These are phyloP conservation scores for Nidula microcarpa DNA, from an alignment of 768 basidiomycete genomes.

Conservation along the genomic window DNA sequence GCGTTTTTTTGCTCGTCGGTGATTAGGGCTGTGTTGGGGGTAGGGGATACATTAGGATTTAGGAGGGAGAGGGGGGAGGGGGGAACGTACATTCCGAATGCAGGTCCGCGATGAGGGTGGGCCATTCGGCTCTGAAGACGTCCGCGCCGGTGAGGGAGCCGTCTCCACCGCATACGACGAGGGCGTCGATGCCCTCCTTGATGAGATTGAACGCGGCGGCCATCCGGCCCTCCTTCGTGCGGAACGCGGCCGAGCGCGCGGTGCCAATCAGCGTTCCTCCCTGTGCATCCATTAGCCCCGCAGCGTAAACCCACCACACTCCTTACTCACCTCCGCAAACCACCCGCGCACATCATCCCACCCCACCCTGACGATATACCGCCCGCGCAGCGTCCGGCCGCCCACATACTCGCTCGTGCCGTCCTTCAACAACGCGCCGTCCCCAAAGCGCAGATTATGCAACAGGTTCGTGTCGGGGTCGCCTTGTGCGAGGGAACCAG, in stretches of 20 bases:
- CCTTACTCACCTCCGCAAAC: slow-evolving; percentile 74
- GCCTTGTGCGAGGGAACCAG: slow-evolving; percentile 9
- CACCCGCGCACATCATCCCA: slow-evolving; percentile 98
- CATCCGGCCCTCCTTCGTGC: slow-evolving; percentile 85
- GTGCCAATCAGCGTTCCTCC: slow-evolving; percentile 97
- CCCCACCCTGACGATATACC: slow-evolving; percentile 92
- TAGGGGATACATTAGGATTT: slow-evolving; percentile 1
- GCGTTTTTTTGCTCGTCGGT: slow-evolving; percentile 64
- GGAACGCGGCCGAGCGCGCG: slow-evolving; percentile 80
- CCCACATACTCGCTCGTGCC: slow-evolving; percentile 74
- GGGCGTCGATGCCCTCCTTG: slow-evolving; percentile 94
- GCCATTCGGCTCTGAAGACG: slow-evolving; percentile 92
- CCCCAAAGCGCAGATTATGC: slow-evolving; percentile 80
- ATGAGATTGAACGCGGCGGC: slow-evolving; percentile 88
- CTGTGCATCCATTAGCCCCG: slow-evolving; percentile 29
- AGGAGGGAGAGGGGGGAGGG: not conserved
- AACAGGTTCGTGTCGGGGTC: slow-evolving; percentile 40
- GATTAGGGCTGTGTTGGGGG: slow-evolving; percentile 62
- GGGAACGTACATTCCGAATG: slow-evolving; percentile 48
- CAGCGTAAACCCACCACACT: not conserved
- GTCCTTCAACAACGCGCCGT: slow-evolving; percentile 72
- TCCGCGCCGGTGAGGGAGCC: slow-evolving; percentile 97
- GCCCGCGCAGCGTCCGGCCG: slow-evolving; percentile 78
- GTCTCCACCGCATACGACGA: slow-evolving; percentile 97
- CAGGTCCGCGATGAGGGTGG: slow-evolving; percentile 71